A percentile compares a stretch with the other conserved stretches of the same genome.
phyloP scores from a whole-genome alignment of 2,329 filamentous ascomycete genomes.

The Metarhizium anisopliae region DNA sequence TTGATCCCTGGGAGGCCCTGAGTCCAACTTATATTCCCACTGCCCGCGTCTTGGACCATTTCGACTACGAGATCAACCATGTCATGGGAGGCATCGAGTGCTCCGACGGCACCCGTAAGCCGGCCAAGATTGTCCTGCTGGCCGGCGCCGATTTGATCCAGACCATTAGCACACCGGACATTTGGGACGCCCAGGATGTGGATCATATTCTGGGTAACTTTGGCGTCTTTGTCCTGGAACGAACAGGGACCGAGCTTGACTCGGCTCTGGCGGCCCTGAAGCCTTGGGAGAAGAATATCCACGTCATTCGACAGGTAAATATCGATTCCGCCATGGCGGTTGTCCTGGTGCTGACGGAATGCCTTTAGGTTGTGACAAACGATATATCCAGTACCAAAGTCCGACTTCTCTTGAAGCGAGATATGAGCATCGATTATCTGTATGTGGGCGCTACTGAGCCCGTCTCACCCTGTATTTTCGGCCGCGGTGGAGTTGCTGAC shows the following conservation, averaged over 20 bases:
- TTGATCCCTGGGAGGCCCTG: slow-evolving; percentile 81
- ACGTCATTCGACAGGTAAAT: slow-evolving; percentile 58
- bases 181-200: slow-evolving; percentile 80
- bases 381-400: slow-evolving; percentile 70
- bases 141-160: slow-evolving; percentile 70
- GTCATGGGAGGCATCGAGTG: slow-evolving; percentile 68
- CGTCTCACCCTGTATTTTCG: too few relatives aligned
- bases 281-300: slow-evolving; percentile 76
- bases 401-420: slow-evolving; percentile 65
- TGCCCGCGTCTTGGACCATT: slow-evolving; percentile 82
- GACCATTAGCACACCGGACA: slow-evolving; percentile 62
- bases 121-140: slow-evolving; percentile 68
- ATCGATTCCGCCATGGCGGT: not conserved
- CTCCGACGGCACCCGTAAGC: slow-evolving; percentile 55
- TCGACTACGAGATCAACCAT: slow-evolving; percentile 78
- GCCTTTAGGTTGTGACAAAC: too few relatives aligned
- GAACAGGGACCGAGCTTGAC: slow-evolving; percentile 80
- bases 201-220: slow-evolving; percentile 81
- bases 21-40: slow-evolving; percentile 79
- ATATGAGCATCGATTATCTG: slow-evolving; percentile 72
- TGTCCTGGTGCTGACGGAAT: too few relatives aligned
- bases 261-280: slow-evolving; percentile 76
- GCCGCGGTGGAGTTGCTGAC: too few relatives aligned
- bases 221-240: slow-evolving; percentile 79
- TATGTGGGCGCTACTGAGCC: slow-evolving; percentile 2